Base-by-base conservation (phyloP, 2,329 filamentous ascomycete genomes). In the Ascochyta clinopodiicola region DNA sequence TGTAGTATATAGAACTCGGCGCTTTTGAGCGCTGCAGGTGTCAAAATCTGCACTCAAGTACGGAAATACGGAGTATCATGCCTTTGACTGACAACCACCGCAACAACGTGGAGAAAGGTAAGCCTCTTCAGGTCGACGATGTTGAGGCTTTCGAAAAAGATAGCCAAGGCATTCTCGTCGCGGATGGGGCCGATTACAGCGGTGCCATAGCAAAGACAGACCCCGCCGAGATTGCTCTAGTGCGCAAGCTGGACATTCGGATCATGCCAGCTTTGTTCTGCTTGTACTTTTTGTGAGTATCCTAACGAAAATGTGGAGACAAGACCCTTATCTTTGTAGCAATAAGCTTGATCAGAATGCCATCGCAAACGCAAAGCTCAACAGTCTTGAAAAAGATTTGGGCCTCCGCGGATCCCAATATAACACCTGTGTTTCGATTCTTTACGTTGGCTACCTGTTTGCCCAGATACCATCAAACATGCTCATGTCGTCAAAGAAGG, bases 341-440 rank as follows among this genome's bases (percentile, higher is more conserved):
- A 75, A 75, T 51, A 73, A 69, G 38, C 66, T 70, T 10, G 85
- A 87, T 63, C 80, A 85, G 27, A 86, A 87, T 70, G 86, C 88
- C 69, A 87, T 89, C 57, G 85, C 85, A 1, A 81, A 86, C 2
- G 87, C 87, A 0, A 81, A 82, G 10, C 78, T 89, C 44, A 84
- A 85, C 66, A 84, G 84, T 13, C 76, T 90, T 12, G 82, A 87
- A 51, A 75, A 78, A 1, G 86, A 89, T 43, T 55, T 66, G 8
- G 63, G 60, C 12, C 62, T 64, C 29, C 42, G 39, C 19, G 61
- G 57, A 8, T 60, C 58, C n/a, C 69, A 71, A 32, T 69, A 72
- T 53, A 68, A 69, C 44, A 70, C 59, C 70, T 88, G 59, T 85
- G 39, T 63, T 22, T 59, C 58, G n/a, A 64, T 67, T 17, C 51